Percentiles rank a stretch among this genome's conserved stretches.
Conservation (phyloP, 345 rosid species). For the Brassica juncea region DNA sequence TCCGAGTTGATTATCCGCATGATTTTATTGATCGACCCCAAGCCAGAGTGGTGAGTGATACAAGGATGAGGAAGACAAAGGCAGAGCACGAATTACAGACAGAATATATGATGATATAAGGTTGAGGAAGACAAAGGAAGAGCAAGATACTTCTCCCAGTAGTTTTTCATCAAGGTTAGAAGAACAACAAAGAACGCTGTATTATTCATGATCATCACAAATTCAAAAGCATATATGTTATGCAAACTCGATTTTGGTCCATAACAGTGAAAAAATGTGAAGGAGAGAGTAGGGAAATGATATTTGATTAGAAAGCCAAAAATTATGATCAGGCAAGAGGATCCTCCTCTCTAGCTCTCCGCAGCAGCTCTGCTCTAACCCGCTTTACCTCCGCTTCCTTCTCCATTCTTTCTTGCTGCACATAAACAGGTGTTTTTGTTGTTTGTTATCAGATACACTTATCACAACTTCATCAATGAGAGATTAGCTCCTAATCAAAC, state of each 20-base stretch:
- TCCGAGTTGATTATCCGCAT: background rate
- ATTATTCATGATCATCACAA: background rate
- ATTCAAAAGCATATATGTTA: background rate
- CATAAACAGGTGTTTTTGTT: background rate
- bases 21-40: background rate
- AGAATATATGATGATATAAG: background rate
- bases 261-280: background rate
- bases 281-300: background rate
- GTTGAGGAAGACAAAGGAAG: background rate
- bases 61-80: background rate
- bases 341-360: conserved; percentile 49
- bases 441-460: background rate
- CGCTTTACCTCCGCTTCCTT: conserved; percentile 59
- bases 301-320: background rate
- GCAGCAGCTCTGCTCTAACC: conserved; percentile 56
- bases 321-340: conserved; percentile 45
- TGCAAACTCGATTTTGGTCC: background rate
- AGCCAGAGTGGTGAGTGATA: background rate
- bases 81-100: background rate
- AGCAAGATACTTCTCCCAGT: background rate
- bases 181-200: background rate
- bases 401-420: conserved; percentile 62
- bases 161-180: background rate
- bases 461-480: background rate
- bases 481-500: background rate